Conservation (phyloP, 306 rosid species). For the Quercus alba region DNA sequence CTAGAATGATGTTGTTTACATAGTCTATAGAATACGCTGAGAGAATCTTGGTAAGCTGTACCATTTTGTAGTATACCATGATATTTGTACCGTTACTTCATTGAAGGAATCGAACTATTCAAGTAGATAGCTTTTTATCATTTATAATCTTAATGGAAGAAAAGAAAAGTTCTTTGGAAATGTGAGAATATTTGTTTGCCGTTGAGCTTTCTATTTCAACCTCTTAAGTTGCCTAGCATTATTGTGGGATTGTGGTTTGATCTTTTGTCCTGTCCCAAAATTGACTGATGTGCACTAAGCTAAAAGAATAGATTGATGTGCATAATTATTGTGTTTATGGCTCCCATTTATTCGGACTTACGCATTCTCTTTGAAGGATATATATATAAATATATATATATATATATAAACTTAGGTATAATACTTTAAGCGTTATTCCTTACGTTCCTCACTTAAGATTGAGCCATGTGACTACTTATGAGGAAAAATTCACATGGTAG, state of each 20-base stretch:
- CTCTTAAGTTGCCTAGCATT: neutral
- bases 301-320: neutral
- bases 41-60: neutral
- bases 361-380: too few species aligned
- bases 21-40: neutral
- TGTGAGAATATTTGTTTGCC: neutral
- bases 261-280: neutral
- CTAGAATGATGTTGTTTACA: neutral
- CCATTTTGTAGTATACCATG: neutral
- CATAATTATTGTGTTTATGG: neutral
- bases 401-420: too few species aligned
- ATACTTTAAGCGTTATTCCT: too few species aligned
- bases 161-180: neutral
- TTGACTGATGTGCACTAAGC: too few species aligned
- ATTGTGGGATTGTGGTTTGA: neutral
- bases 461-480: too few species aligned
- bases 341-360: neutral
- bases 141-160: neutral
- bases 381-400: too few species aligned
- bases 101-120: neutral
- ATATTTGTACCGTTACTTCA: neutral
- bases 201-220: neutral
- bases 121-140: neutral
- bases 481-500: too few species aligned
- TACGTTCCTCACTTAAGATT: rapidly evolving